These are phyloP conservation scores for Pelargonium cotyledonis DNA, from an alignment of 441 rosid genomes.

Conservation along the genomic window DNA sequence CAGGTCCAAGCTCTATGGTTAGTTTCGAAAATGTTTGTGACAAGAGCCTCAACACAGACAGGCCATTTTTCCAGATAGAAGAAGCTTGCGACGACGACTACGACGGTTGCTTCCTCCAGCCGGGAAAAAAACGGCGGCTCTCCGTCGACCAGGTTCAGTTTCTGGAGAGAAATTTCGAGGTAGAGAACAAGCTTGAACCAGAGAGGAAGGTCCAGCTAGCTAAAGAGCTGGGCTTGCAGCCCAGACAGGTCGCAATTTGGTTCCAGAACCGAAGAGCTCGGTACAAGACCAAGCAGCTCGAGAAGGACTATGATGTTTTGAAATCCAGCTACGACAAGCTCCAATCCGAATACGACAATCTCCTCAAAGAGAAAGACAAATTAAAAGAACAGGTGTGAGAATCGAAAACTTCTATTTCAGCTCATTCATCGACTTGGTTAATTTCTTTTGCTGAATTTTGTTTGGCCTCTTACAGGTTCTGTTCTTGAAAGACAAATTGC, in stretches of 20 bases:
- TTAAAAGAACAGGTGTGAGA: not conserved
- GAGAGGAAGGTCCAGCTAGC: constrained; percentile 65
- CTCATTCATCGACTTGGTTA: no score
- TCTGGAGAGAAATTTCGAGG: constrained; percentile 71
- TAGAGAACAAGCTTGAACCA: constrained; percentile 75
- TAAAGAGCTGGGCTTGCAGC: constrained; percentile 65
- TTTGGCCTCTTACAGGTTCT: not conserved
- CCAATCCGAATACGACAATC: not conserved
- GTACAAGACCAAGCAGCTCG: constrained; percentile 71
- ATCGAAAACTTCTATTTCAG: no score
- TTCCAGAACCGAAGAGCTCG: constrained; percentile 74
- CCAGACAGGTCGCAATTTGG: constrained; percentile 75
- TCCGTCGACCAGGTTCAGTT: constrained; percentile 56
- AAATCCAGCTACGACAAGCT: constrained; percentile 26
- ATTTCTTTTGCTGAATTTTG: not conserved
- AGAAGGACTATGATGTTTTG: constrained; percentile 52
- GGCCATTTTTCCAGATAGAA: no score
- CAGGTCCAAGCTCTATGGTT: constrained; percentile 1
- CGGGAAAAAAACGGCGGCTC: constrained; percentile 89
- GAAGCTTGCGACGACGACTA: constrained; percentile 55
- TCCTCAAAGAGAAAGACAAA: not conserved
- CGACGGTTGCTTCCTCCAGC: constrained; percentile 50
- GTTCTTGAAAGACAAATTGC: not conserved
- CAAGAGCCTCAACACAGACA: no score
- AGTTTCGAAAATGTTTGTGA: not conserved